These are phyloP conservation scores for Kentomonas sorsogonicus DNA, from an alignment of 208 protist species.

Conservation along the genomic window DNA sequence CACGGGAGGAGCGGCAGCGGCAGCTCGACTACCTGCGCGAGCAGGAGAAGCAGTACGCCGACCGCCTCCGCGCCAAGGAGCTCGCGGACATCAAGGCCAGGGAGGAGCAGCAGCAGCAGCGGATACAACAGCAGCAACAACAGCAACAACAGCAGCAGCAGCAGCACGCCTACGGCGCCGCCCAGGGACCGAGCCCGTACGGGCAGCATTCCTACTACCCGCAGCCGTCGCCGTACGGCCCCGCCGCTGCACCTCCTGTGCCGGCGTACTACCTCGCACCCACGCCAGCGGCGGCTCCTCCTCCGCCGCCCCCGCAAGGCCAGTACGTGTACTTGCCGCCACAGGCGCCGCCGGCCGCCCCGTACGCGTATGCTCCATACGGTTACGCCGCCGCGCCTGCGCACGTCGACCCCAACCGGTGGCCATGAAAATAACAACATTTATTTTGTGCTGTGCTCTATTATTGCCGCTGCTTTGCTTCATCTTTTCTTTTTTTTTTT, in stretches of 20 bases:
- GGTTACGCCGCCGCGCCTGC: background rate
- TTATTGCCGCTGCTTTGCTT: constrained; percentile 3
- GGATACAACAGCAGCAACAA: constrained; percentile 6
- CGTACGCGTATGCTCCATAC: background rate
- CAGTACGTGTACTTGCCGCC: background rate
- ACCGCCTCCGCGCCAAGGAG: constrained; percentile 40
- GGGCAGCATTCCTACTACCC: too few relatives aligned
- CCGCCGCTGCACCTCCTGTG: background rate
- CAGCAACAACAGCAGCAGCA: too few relatives aligned
- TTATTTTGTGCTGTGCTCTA: background rate
- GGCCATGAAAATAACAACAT: background rate
- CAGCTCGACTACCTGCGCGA: constrained; percentile 44
- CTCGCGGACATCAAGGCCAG: constrained; percentile 31
- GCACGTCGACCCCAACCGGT: background rate
- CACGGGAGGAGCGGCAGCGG: constrained; percentile 21
- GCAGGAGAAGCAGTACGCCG: constrained; percentile 53
- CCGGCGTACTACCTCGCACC: background rate
- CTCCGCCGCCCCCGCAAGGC: background rate
- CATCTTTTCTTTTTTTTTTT: constrained; percentile 9
- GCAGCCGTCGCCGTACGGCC: background rate
- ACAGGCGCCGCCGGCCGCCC: background rate
- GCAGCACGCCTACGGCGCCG: too few relatives aligned
- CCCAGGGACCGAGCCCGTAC: too few relatives aligned
- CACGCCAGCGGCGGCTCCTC: background rate
- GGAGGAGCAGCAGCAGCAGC: constrained; percentile 4